Evolutionary conservation across 495 filamentous ascomycete species (phyloP).

Genomic region (Aspergillus hancockii): DNA sequence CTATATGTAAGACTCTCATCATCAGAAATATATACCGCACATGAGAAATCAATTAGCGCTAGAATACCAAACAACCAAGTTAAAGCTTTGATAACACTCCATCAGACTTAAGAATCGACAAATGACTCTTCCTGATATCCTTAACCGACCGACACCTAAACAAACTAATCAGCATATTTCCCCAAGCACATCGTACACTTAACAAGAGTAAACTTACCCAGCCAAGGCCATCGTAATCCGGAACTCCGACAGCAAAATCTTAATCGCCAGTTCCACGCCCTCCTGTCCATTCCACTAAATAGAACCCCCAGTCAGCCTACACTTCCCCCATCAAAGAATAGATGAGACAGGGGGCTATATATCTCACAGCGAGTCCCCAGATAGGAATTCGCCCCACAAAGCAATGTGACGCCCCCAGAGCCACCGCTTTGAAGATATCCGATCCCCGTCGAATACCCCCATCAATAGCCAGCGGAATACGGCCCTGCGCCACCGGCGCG

Average conservation of each 20-base stretch:
- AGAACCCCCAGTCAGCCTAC: background rate
- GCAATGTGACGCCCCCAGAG: slow-evolving; percentile 81
- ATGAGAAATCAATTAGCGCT: background rate
- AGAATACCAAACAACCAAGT: background rate
- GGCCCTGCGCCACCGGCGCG: slow-evolving; percentile 77
- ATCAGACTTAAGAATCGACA: slow-evolving; percentile 27
- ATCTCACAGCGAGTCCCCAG: slow-evolving; percentile 60
- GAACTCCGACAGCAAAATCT: slow-evolving; percentile 38
- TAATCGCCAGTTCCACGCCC: slow-evolving; percentile 37
- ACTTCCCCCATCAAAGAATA: background rate
- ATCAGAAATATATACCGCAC: background rate
- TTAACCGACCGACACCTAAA: slow-evolving; percentile 25
- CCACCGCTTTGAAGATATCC: slow-evolving; percentile 92
- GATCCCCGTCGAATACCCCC: slow-evolving; percentile 84
- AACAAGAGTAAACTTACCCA: slow-evolving; percentile 25
- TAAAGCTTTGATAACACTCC: slow-evolving; percentile 27
- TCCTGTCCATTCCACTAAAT: slow-evolving; percentile 38
- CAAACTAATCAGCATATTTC: background rate
- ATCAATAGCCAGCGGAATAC: slow-evolving; percentile 82
- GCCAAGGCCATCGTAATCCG: slow-evolving; percentile 39
- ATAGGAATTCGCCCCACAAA: slow-evolving; percentile 80
- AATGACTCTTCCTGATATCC: slow-evolving; percentile 33
- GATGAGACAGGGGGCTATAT: background rate
- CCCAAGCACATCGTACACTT: background rate
- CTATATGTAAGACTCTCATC: background rate